Evolutionary conservation across 1,284 basidiomycete species (phyloP).

Genomic region (Pulveroboletus ridleyi): DNA sequence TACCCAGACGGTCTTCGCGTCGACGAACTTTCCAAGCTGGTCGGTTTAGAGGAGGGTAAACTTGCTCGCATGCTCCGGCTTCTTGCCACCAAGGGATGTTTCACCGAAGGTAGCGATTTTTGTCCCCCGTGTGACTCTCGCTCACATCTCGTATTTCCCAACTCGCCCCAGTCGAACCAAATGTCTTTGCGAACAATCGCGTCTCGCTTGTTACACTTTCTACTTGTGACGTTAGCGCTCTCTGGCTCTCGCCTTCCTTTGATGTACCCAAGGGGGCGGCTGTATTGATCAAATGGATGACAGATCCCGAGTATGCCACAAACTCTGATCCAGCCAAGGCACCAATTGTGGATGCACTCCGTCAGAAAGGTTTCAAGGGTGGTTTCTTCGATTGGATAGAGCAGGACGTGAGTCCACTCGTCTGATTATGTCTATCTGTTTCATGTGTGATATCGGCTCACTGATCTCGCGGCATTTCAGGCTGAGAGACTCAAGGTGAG

Average conservation of each 20-base stretch:
- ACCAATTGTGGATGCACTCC: conserved; percentile 15
- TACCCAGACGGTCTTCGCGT: conserved; percentile 34
- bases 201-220: conserved; percentile 19
- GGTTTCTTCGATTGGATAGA: not conserved
- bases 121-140: not conserved
- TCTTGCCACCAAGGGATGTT: conserved; percentile 33
- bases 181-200: conserved; percentile 23
- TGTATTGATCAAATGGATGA: conserved; percentile 2
- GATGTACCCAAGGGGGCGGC: conserved; percentile 21
- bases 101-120: conserved; percentile 15
- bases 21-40: no score
- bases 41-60: no score
- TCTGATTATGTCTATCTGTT: not conserved
- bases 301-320: no score
- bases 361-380: conserved; percentile 24
- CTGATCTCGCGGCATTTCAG: conserved; percentile 19
- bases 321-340: no score
- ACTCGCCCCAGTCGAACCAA: conserved; percentile 26
- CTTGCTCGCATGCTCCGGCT: conserved; percentile 39
- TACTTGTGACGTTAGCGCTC: conserved; percentile 17
- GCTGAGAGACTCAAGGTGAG: conserved; percentile 29
- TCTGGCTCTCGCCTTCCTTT: conserved; percentile 23
- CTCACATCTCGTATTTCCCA: not conserved
- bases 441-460: not conserved
- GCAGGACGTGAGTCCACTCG: conserved; percentile 23